Evolutionary conservation across 371 early-diverging fungal species (phyloP), one percentile per base, ranked within the genome.

Genomic region (Conidiobolus incongruus): DNA sequence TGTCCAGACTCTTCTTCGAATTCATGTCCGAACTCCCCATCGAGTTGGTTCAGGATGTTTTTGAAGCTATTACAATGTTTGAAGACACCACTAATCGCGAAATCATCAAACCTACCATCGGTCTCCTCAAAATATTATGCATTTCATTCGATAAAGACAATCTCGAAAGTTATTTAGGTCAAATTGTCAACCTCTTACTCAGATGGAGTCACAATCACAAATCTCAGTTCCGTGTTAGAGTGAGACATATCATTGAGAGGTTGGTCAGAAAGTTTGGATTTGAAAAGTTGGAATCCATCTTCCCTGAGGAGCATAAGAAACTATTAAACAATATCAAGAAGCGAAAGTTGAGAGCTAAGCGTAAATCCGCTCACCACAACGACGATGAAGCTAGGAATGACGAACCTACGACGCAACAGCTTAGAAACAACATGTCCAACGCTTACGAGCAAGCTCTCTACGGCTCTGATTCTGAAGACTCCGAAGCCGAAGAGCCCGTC

Each of bases 181-280:
- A 60, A 12, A 65, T 83, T 45, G 62, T 83, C 20, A 48, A 50
- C 1, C 67, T 74, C 5, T 63, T 90, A 35, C 58, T 91, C 33
- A 69, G 67, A 42, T 87, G 90, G 70, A 74, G 81, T 21, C 71
- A 81, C 46, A 81, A 81, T 47, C 86, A 82, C 59, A 77, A 74
- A 52, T 75, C 74, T 46, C 78, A 83, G 49, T 83, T 95, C 65
- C 84, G 85, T 56, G 66, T 76, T 39, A 83, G 82, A 53, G 77
- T 86, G 37, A 74, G 88, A 17, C 93, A 96, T 48, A 74, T 93
- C 34, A 66, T 94, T 39, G 95, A 96, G 53, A 75, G 95, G 20
- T 60, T 95, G 23, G 76, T 84, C 23, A 77, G 93, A 33, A 66
- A 76, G 10, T 85, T 90, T 58, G 71, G 72, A 2, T 70, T 75